These are phyloP conservation scores for Emiliania huxleyi DNA, from an alignment of 78 protist species.

Conservation along the genomic window DNA sequence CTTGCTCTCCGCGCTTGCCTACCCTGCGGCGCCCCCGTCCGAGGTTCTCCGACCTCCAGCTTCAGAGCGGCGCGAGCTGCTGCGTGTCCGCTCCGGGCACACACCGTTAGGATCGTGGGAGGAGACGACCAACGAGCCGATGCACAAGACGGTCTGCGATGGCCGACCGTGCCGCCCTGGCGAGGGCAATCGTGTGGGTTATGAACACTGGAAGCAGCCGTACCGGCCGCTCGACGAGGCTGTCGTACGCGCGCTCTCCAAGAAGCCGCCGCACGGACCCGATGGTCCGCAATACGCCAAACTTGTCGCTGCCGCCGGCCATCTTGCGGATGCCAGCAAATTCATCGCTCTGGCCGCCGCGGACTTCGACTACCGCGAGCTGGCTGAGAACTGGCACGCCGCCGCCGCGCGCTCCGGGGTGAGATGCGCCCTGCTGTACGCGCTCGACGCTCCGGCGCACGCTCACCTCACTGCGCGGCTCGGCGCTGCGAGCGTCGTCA, in stretches of 20 bases:
- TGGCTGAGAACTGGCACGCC: neutral
- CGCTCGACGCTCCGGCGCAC: neutral
- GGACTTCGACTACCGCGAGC: neutral
- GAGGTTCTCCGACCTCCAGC: too few relatives aligned
- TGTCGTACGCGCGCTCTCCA: neutral
- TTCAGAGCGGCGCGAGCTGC: too few relatives aligned
- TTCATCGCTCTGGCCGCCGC: neutral
- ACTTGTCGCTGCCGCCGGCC: neutral
- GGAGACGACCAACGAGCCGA: neutral
- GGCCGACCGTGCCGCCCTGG: constrained; percentile 4
- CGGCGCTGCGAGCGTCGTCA: neutral
- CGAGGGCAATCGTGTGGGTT: neutral
- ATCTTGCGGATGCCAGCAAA: neutral
- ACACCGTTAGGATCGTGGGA: too few relatives aligned
- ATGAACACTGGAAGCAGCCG: neutral
- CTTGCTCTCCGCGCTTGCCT: too few relatives aligned
- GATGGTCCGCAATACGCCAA: neutral
- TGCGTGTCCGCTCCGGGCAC: too few relatives aligned
- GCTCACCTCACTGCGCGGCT: neutral
- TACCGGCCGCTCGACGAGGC: neutral
- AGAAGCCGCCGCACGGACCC: neutral
- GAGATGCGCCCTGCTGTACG: neutral
- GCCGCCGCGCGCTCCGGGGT: neutral
- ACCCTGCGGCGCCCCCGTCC: too few relatives aligned
- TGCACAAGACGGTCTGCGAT: neutral